Base-by-base conservation (phyloP, 768 basidiomycete species). In the Crepidotus variabilis region DNA sequence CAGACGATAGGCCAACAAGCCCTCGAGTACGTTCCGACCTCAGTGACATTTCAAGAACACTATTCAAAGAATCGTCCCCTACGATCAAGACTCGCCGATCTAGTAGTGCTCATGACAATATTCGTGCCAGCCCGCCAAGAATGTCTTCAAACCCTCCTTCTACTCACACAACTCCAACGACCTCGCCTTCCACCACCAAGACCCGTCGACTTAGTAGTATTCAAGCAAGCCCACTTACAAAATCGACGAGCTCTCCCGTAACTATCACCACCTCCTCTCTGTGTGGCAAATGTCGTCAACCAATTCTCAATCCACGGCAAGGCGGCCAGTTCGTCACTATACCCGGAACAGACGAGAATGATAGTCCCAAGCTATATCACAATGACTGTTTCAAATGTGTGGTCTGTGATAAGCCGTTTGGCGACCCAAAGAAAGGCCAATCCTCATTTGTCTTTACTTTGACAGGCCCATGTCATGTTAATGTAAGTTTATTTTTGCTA, bases 371-470 rank as follows among this genome's bases (percentile, higher is more conserved):
- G 66, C 77, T 78, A 20, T 93, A 88, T 63, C 91, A 94, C 61
- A 76, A 81, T 2, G 79, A 83, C 45, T 94, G 91, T 66, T 92
- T 94, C 69, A 82, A 78, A 52, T 94, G 91, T 63, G 73, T 68
- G 20, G 72, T 87, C 20, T 94, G 91, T 62, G 73, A 82, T 46
- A 78, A 80, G 16, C 65, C 75, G 8, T 90, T 94, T 62, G 81
- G 79, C 58, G 87, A 88, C 65, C 74, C 72, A 34, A 71, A 72
- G 50, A 79, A 75, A 20, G 87, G 88, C 1, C 81, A 85, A 59
- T 84, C 88, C 8, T 74, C 83, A n/a, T 93, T 90, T 69, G 84
- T 90, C 20, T 79, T 83, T 53, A 80, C 80, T 13, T 78, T 80
- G 18, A 74, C 75, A 32, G 87, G 88, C 14, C 84, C 85, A 49